phyloP scores from a whole-genome alignment of 2,329 filamentous ascomycete genomes.

The Sphaerulina populicola region DNA sequence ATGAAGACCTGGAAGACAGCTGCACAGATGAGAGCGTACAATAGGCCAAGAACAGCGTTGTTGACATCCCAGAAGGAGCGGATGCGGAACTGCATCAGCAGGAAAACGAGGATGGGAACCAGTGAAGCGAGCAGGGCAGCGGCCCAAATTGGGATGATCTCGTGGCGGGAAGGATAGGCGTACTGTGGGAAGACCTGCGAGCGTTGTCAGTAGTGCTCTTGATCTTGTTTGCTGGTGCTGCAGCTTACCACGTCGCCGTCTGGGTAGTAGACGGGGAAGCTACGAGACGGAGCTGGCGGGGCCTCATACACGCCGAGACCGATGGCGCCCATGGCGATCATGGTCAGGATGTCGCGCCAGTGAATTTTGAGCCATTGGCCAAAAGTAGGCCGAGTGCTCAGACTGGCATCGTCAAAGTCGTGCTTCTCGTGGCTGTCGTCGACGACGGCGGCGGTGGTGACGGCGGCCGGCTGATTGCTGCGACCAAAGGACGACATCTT shows the following conservation, averaged over 20 bases:
- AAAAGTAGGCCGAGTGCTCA: constrained; percentile 47
- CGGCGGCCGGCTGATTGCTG: constrained; percentile 29
- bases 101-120: constrained; percentile 57
- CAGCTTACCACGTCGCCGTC: constrained; percentile 6
- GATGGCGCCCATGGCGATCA: constrained; percentile 35
- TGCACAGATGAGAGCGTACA: constrained; percentile 61
- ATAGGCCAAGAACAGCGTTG: constrained; percentile 59
- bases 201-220: not conserved
- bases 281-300: constrained; percentile 3
- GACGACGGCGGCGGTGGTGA: constrained; percentile 32
- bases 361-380: constrained; percentile 63
- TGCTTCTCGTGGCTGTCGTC: constrained; percentile 2
- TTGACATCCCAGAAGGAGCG: constrained; percentile 49
- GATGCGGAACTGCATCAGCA: constrained; percentile 48
- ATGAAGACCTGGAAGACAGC: constrained; percentile 71
- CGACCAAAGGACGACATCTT: constrained; percentile 33
- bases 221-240: not conserved
- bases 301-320: constrained; percentile 7
- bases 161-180: constrained; percentile 53
- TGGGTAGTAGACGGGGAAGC: constrained; percentile 2
- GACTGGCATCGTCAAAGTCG: constrained; percentile 2
- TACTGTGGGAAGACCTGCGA: constrained; percentile 1
- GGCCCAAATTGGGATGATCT: constrained; percentile 63
- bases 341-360: constrained; percentile 60
- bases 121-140: constrained; percentile 58